A percentile compares a stretch with the other conserved stretches of the same genome.
Evolutionary conservation across 2,329 filamentous ascomycete species (phyloP).

Genomic region (Pseudogymnoascus sp.): DNA sequence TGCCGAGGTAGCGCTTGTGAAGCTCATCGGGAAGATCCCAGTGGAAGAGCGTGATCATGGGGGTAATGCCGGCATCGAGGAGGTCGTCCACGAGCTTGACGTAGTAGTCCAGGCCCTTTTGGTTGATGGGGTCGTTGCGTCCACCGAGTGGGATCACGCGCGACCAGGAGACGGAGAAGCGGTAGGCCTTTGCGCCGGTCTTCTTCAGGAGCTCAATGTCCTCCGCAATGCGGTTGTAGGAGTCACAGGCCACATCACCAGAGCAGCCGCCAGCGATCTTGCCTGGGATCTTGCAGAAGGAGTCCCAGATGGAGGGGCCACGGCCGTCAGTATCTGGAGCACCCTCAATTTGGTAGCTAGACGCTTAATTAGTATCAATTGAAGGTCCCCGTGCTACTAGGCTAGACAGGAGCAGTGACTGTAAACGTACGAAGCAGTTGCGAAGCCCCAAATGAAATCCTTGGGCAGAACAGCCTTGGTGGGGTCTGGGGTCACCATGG

Average conservation of each 20-base stretch:
- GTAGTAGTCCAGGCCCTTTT: slow-evolving; percentile 71
- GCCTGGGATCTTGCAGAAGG: slow-evolving; percentile 72
- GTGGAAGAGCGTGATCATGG: slow-evolving; percentile 78
- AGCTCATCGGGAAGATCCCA: slow-evolving; percentile 80
- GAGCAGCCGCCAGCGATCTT: slow-evolving; percentile 75
- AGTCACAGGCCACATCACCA: slow-evolving; percentile 76
- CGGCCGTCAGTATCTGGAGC: slow-evolving; percentile 68
- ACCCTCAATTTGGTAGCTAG: slow-evolving; percentile 83
- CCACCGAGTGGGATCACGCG: slow-evolving; percentile 82
- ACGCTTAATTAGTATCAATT: neutral
- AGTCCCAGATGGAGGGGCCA: slow-evolving; percentile 81
- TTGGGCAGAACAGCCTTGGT: slow-evolving; percentile 46
- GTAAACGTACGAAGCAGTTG: slow-evolving; percentile 60
- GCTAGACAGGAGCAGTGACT: neutral
- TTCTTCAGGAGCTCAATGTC: slow-evolving; percentile 73
- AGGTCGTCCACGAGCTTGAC: slow-evolving; percentile 72
- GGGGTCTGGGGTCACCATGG: slow-evolving; percentile 26
- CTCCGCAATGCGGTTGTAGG: slow-evolving; percentile 70
- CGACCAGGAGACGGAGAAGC: slow-evolving; percentile 80
- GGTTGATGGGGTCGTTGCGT: slow-evolving; percentile 73
- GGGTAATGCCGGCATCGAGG: slow-evolving; percentile 66
- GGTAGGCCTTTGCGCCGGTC: slow-evolving; percentile 67
- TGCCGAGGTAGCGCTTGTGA: slow-evolving; percentile 73
- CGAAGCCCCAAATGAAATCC: slow-evolving; percentile 74
- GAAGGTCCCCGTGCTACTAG: neutral